These are phyloP conservation scores for Ambrosiella beaveri DNA, from an alignment of 2,329 filamentous ascomycete genomes.

Conservation along the genomic window DNA sequence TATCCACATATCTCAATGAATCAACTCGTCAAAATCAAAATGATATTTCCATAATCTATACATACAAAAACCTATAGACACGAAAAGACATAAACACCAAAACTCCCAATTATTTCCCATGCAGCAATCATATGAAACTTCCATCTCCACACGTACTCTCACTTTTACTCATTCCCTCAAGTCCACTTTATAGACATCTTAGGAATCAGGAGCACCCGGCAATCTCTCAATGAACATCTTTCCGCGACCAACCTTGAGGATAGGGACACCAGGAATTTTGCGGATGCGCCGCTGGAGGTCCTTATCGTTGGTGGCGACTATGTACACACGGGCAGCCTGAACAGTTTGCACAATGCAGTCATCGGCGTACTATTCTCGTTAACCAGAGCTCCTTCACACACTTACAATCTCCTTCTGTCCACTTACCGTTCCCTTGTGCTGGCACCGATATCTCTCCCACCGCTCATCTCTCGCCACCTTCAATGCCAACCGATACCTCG, in stretches of 20 bases:
- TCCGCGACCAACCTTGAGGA: slow-evolving; percentile 67
- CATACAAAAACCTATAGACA: too few relatives aligned
- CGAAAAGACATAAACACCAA: too few relatives aligned
- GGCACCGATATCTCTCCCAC: slow-evolving; percentile 72
- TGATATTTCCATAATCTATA: too few relatives aligned
- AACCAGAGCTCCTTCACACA: background rate
- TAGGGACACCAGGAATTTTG: slow-evolving; percentile 50
- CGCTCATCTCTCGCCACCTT: slow-evolving; percentile 77
- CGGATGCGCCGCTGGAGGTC: slow-evolving; percentile 68
- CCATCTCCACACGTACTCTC: too few relatives aligned
- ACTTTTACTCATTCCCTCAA: too few relatives aligned
- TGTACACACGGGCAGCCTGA: slow-evolving; percentile 58
- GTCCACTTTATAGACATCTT: background rate
- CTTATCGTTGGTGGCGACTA: slow-evolving; percentile 61
- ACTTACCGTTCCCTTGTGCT: slow-evolving; percentile 55
- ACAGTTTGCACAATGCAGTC: slow-evolving; percentile 69
- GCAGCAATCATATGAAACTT: too few relatives aligned
- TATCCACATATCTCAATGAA: too few relatives aligned
- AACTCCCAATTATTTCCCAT: too few relatives aligned
- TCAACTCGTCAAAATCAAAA: too few relatives aligned
- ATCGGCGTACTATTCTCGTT: slow-evolving; percentile 43
- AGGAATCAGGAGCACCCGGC: slow-evolving; percentile 56
- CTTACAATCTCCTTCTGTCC: background rate
- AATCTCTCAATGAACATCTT: slow-evolving; percentile 92
- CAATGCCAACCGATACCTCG: slow-evolving; percentile 73